Base-by-base conservation (phyloP, 345 rosid genomes). In the Camelina laxa region DNA sequence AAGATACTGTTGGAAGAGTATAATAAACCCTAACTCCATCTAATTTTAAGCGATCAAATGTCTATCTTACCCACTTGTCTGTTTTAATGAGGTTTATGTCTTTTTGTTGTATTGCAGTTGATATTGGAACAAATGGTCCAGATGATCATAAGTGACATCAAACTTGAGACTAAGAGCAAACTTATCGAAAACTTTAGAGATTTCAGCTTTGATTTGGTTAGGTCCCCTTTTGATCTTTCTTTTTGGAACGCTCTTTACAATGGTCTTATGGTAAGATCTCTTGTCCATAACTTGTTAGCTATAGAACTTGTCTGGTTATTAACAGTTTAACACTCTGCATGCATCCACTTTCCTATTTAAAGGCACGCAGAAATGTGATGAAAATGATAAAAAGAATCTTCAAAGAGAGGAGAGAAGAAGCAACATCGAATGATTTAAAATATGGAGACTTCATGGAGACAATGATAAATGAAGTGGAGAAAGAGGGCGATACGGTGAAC, bases 171-270 rank as follows among this genome's bases (percentile, higher is more conserved):
- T 10, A 17, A 51, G 19, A 67, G 33, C 65, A 73, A 75, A 17
- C 73, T 85, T 17, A 39, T 41, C 22, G 67, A 66, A 4, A 72
- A 17, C 51, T 58, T 54, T 53, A 68, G 33, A 50, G 73, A 5
- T 76, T 85, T 81, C 27, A 70, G 24, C 53, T 73, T 20, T 84
- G 85, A 51, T 53, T 84, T 12, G 54, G 61, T 59, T 82, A 83
- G 14, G 72, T 85, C 45, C 81, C 87, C 51, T 5, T 81, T 86
- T 2, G 83, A 64, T 44, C 69, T 39, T 42, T 63, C 30, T 30
- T 75, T 66, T 3, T 67, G 87, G 75, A 81, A 82, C 11, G 71
- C 81, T 79, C 84, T 60, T 36, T 73, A 81, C 68, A 41, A 16
- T 65, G 78, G 85, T 42, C 67, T 79, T 64, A 55, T 73, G 81